These are phyloP conservation scores for Tremella yokohamensis DNA, from an alignment of 768 basidiomycete genomes.

Conservation along the genomic window DNA sequence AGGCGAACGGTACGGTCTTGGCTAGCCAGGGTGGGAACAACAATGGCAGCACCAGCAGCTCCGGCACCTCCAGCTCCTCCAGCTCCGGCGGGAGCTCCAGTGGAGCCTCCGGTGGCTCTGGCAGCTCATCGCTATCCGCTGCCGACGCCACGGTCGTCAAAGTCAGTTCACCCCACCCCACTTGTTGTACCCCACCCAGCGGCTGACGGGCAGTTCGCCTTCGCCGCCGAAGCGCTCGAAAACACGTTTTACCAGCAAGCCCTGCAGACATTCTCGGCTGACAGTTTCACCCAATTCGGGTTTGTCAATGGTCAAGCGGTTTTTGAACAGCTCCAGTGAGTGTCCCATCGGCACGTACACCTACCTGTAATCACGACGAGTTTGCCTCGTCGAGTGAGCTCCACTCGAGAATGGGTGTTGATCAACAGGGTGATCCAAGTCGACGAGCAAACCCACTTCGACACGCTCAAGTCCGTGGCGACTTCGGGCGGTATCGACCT, in stretches of 20 bases:
- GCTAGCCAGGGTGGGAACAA: too few species aligned
- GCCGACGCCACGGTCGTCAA: conserved; percentile 18
- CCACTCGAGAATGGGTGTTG: not conserved
- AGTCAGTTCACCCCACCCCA: conserved; percentile 4
- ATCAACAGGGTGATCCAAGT: conserved; percentile 12
- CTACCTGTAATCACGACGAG: too few species aligned
- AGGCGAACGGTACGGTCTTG: too few species aligned
- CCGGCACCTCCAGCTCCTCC: not conserved
- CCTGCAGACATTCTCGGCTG: conserved; percentile 20
- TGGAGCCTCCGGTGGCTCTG: not conserved
- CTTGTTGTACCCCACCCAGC: not conserved
- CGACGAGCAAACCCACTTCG: conserved; percentile 25
- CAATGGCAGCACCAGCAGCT: not conserved
- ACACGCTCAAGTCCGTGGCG: conserved; percentile 18
- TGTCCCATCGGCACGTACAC: not conserved
- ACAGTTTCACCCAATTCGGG: conserved; percentile 20
- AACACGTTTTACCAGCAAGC: conserved; percentile 28
- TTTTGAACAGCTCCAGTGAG: conserved; percentile 16
- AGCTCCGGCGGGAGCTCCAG: not conserved
- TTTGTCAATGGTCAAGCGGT: conserved; percentile 16
- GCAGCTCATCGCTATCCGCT: not conserved
- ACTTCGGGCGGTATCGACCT: conserved; percentile 11
- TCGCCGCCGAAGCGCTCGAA: conserved; percentile 26
- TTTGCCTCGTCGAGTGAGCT: not conserved
- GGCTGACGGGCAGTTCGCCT: conserved; percentile 16